These are phyloP conservation scores for Neoboletus subvelutipes DNA, from an alignment of 768 basidiomycete genomes.

Conservation along the genomic window DNA sequence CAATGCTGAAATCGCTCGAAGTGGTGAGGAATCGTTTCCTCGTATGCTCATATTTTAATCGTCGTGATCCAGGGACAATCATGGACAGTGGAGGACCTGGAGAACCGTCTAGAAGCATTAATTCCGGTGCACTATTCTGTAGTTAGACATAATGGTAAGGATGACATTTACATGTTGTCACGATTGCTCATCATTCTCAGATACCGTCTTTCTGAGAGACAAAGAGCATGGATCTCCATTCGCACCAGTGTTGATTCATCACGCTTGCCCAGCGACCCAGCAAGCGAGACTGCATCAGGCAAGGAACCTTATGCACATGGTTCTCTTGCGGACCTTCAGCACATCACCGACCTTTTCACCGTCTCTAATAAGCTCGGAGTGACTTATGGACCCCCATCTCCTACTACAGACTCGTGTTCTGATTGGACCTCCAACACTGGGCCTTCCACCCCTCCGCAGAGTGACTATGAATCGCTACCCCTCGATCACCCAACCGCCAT, in stretches of 20 bases:
- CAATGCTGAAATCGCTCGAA: neutral
- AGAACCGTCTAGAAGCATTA: neutral
- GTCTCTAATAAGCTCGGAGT: too few relatives aligned
- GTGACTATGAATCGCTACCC: constrained; percentile 12
- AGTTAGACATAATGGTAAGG: neutral
- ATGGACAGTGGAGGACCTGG: neutral
- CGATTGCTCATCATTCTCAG: neutral
- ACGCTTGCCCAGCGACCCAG: too few relatives aligned
- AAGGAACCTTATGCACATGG: too few relatives aligned
- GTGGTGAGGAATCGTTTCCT: neutral
- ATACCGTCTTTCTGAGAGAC: neutral
- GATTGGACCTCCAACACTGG: constrained; percentile 6
- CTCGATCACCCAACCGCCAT: constrained; percentile 31
- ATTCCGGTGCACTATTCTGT: neutral
- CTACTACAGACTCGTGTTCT: too few relatives aligned
- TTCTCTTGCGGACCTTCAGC: too few relatives aligned
- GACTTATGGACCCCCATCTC: too few relatives aligned
- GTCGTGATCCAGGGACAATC: neutral
- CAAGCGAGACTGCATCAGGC: too few relatives aligned
- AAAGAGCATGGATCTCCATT: neutral
- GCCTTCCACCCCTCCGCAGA: constrained; percentile 32
- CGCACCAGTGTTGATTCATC: too few relatives aligned
- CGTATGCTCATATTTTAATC: neutral
- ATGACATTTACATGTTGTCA: neutral
- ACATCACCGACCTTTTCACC: too few relatives aligned